These are phyloP conservation scores for Penicillium palitans DNA, from an alignment of 2,329 filamentous ascomycete species.

Conservation along the genomic window DNA sequence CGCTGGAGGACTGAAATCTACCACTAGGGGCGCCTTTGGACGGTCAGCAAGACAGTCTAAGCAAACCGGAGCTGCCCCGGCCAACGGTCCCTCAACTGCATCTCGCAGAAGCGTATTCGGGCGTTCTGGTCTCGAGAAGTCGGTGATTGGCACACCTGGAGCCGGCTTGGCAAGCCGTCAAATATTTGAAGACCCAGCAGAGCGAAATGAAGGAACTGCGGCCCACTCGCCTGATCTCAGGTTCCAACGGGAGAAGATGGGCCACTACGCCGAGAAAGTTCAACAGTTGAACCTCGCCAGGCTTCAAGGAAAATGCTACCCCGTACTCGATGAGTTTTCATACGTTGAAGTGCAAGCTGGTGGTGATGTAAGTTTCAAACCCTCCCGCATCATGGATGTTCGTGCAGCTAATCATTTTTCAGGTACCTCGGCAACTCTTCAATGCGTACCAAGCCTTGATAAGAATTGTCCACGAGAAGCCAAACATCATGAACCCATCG, in stretches of 20 bases:
- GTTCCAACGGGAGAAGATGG: slow-evolving; percentile 79
- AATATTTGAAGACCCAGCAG: slow-evolving; percentile 69
- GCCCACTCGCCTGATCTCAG: slow-evolving; percentile 67
- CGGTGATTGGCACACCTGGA: slow-evolving; percentile 80
- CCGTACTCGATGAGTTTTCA: slow-evolving; percentile 73
- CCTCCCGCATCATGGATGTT: slow-evolving; percentile 4
- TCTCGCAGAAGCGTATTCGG: slow-evolving; percentile 61
- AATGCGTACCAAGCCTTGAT: slow-evolving; percentile 82
- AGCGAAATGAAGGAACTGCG: slow-evolving; percentile 53
- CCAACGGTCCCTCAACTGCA: slow-evolving; percentile 43
- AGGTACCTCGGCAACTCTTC: slow-evolving; percentile 71
- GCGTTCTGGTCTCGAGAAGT: slow-evolving; percentile 72
- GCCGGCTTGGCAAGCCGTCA: slow-evolving; percentile 58
- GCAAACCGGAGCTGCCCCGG: slow-evolving; percentile 45
- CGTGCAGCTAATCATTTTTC: slow-evolving; percentile 26
- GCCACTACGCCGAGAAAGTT: slow-evolving; percentile 75
- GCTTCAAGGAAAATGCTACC: slow-evolving; percentile 65
- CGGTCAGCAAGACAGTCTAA: slow-evolving; percentile 40
- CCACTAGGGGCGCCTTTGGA: slow-evolving; percentile 52
- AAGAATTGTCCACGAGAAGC: slow-evolving; percentile 73
- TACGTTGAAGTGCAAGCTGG: slow-evolving; percentile 69
- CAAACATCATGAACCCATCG: slow-evolving; percentile 58
- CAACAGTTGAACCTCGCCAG: slow-evolving; percentile 75
- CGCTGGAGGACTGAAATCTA: slow-evolving; percentile 45
- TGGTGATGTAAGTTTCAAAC: slow-evolving; percentile 55